phyloP scores from a whole-genome alignment of 2,329 filamentous ascomycete genomes.

The Fusarium pseudoanthophilum region DNA sequence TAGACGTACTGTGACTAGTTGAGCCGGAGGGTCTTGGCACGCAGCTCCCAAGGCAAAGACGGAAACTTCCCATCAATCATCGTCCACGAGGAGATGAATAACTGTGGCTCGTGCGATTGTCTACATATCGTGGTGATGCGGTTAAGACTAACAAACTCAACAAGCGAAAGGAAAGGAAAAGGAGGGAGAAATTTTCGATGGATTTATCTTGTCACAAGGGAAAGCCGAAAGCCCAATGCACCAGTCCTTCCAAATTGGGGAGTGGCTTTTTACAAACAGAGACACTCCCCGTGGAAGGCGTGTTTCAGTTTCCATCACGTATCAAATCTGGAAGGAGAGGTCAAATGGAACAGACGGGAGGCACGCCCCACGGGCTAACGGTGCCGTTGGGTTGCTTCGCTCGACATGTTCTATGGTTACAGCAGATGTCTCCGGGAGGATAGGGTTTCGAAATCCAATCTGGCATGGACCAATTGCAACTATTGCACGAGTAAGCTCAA shows the following conservation, averaged over 20 bases:
- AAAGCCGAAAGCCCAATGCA: conserved; percentile 19
- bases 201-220: neutral
- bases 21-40: conserved; percentile 33
- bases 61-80: conserved; percentile 40
- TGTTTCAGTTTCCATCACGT: conserved; percentile 42
- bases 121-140: neutral
- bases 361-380: conserved; percentile 10
- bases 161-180: neutral
- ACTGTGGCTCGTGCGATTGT: conserved; percentile 25
- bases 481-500: neutral
- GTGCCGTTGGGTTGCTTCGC: conserved; percentile 34
- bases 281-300: conserved; percentile 16
- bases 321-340: conserved; percentile 31
- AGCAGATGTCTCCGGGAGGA: conserved; percentile 10
- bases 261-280: conserved; percentile 18
- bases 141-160: neutral
- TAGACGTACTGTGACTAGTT: conserved; percentile 19
- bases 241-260: conserved; percentile 31
- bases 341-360: neutral
- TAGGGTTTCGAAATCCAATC: conserved; percentile 10
- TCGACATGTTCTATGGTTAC: conserved; percentile 16
- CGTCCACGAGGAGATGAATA: conserved; percentile 10
- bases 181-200: neutral
- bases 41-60: conserved; percentile 6
- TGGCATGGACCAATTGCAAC: conserved; percentile 17